phyloP scores from a whole-genome alignment of 345 rosid genomes.

The Pistacia vera region DNA sequence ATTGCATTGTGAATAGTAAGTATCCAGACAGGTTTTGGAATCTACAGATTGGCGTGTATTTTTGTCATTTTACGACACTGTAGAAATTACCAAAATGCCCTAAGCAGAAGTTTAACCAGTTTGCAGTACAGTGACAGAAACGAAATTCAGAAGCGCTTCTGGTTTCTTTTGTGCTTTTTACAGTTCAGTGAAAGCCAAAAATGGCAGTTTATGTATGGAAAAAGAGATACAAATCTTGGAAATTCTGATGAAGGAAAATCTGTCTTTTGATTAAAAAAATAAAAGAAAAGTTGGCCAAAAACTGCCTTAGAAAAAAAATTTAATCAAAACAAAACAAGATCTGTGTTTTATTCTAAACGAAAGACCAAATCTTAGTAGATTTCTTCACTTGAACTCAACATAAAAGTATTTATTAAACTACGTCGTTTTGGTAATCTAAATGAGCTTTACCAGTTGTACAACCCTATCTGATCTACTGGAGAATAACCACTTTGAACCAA shows the following conservation, averaged over 20 bases:
- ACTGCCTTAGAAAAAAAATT: not conserved
- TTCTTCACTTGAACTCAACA: not conserved
- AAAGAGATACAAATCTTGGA: not conserved
- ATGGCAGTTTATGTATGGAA: not conserved
- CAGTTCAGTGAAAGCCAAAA: not conserved
- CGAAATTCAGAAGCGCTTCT: not conserved
- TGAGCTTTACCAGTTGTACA: not conserved
- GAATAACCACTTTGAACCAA: not conserved
- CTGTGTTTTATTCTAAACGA: not conserved
- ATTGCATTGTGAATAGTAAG: not conserved
- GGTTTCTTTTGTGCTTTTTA: not conserved
- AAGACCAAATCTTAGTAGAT: not conserved
- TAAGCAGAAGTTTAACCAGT: not conserved
- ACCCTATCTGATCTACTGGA: not conserved
- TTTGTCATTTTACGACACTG: too few species aligned
- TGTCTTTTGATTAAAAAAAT: not conserved
- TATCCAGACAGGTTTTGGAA: not conserved
- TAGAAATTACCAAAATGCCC: not conserved
- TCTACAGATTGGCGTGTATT: too few species aligned
- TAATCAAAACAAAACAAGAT: not conserved
- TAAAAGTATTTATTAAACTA: too few species aligned
- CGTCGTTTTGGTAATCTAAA: too few species aligned
- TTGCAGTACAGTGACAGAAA: not conserved
- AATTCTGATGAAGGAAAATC: not conserved
- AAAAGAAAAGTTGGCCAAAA: not conserved